These are phyloP conservation scores for Penicillium occitanis DNA, from an alignment of 2,329 filamentous ascomycete species.

Conservation along the genomic window DNA sequence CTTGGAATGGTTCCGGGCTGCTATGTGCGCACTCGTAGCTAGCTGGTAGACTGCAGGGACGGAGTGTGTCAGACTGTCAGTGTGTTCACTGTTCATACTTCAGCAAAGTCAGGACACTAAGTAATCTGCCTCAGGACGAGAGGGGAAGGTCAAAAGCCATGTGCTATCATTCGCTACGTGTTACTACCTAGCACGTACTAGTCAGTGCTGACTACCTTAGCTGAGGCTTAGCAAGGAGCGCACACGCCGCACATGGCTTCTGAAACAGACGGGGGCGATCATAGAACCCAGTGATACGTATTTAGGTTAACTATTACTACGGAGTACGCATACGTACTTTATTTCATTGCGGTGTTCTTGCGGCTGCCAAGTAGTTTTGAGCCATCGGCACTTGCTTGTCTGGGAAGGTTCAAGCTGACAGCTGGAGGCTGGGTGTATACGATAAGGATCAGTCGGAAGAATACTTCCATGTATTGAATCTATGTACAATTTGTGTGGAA, in stretches of 20 bases:
- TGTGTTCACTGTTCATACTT: too few species aligned
- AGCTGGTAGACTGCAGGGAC: too few species aligned
- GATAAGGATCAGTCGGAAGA: background rate
- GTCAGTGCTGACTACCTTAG: background rate
- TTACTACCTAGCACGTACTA: background rate
- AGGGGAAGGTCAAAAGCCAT: background rate
- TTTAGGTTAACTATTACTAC: background rate
- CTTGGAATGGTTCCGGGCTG: background rate
- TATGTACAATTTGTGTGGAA: background rate
- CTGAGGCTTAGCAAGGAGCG: background rate
- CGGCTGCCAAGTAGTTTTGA: background rate
- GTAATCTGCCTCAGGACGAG: background rate
- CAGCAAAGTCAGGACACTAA: background rate
- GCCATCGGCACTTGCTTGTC: background rate
- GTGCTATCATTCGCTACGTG: background rate
- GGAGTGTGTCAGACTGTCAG: too few species aligned
- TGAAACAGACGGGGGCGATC: conserved; percentile 5
- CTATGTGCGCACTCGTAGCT: background rate
- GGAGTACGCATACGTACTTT: background rate
- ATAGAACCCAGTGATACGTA: background rate
- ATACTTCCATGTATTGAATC: background rate
- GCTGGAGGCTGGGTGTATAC: background rate
- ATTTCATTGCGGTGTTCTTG: background rate
- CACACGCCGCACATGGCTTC: background rate
- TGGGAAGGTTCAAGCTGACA: background rate